These are phyloP conservation scores for Rhizomucor pusillus DNA, from an alignment of 371 early-diverging fungal genomes.

Conservation along the genomic window DNA sequence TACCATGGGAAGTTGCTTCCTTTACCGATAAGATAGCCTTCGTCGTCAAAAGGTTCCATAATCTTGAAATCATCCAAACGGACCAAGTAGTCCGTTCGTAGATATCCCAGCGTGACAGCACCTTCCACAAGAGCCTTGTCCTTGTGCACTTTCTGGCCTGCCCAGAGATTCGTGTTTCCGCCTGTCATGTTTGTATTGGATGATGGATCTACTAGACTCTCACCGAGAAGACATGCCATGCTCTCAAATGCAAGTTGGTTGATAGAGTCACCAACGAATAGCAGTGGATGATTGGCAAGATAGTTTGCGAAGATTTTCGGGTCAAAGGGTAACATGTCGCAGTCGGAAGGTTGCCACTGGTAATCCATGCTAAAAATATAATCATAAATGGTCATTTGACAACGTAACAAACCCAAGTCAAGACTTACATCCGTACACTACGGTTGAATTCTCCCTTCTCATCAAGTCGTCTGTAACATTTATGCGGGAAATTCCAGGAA, in stretches of 20 bases:
- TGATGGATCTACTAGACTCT: conserved; percentile 16
- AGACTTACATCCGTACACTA: conserved; percentile 30
- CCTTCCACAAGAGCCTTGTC: conserved; percentile 14
- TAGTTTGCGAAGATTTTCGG: conserved; percentile 25
- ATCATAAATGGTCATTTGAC: not conserved
- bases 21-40: conserved; percentile 35
- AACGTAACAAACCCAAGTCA: not conserved
- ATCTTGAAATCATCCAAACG: conserved; percentile 43
- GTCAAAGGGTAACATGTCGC: conserved; percentile 27
- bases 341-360: conserved; percentile 33
- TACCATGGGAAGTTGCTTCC: conserved; percentile 49
- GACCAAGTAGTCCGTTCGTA: conserved; percentile 43
- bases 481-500: conserved; percentile 35
- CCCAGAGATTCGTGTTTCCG: conserved; percentile 28
- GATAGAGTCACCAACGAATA: conserved; percentile 48
- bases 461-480: conserved; percentile 33
- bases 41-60: conserved; percentile 31
- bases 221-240: conserved; percentile 34
- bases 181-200: conserved; percentile 22
- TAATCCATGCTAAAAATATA: conserved; percentile 28
- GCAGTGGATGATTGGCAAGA: conserved; percentile 29
- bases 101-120: conserved; percentile 31
- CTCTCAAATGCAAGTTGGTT: conserved; percentile 49
- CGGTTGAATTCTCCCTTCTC: conserved; percentile 26
- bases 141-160: conserved; percentile 18